Base-by-base conservation (phyloP, 1,139 yeast species). In the Yamadazyma kanchanaburiensis region DNA sequence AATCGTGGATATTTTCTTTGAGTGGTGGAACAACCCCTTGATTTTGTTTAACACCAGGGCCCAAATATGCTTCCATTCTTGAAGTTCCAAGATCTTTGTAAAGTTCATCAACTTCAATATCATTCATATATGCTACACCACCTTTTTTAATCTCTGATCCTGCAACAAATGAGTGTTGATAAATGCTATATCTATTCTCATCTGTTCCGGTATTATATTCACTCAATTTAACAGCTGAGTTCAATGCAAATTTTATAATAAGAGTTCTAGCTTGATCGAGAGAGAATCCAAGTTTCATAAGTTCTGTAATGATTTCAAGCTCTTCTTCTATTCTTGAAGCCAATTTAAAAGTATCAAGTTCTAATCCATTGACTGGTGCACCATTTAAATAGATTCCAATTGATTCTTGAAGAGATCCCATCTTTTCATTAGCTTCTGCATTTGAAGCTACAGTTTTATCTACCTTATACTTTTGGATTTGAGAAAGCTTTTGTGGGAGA, bases 111-210 rank as follows among this genome's bases (percentile, higher is more conserved):
- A 42, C 49, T 43, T 80, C 94, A 9, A 91, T 58, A 53, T 91
- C 82, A 46, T 89, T 94, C 43, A 89, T 67, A 61, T 80, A 89
- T 1, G 83, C 66, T 6, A 89, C 73, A 0, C 77, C 74, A 11
- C 64, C 61, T 22, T 41, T 43, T 12, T 52, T 48, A 1, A 45
- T 42, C 4, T 38, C 39, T 7, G 20, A 7, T 18, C 20, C 20
- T 7, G 20, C 20, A 8, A 10, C 20, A 14, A 67, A 68, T 0
- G 46, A 39, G 9, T 60, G 50, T 24, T 56, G 48, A 38, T 49
- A 64, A 3, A 70, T 51, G 24, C 45, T 50, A 39, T 56, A 66
- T 32, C 74, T 46, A 41, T 64, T 67, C 25, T 59, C 64, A 33
- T 63, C 62, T 23, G 63, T 56, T 4, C 74, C 73, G 15, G 35